A percentile compares a stretch with the other conserved stretches of the same genome.
These are phyloP conservation scores for Corinectria fuckeliana DNA, from an alignment of 2,329 filamentous ascomycete species.

Conservation along the genomic window DNA sequence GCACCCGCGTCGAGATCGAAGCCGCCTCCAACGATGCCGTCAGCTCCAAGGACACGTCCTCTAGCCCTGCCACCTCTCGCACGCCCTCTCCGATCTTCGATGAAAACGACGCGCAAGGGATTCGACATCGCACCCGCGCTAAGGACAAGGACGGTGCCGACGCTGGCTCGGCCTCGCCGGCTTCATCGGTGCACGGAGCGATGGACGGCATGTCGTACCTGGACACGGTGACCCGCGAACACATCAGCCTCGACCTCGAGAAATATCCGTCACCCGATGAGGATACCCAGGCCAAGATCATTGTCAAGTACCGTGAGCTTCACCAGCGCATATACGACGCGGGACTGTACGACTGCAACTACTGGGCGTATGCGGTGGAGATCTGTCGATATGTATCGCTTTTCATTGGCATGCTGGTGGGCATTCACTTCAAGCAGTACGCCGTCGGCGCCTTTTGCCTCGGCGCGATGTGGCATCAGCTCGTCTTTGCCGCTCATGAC, in stretches of 20 bases:
- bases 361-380: slow-evolving; percentile 80
- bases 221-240: slow-evolving; percentile 74
- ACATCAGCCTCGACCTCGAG: slow-evolving; percentile 76
- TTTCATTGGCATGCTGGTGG: slow-evolving; percentile 65
- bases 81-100: slow-evolving; percentile 60
- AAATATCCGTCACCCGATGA: slow-evolving; percentile 82
- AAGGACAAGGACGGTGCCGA: slow-evolving; percentile 28
- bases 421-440: slow-evolving; percentile 71
- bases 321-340: slow-evolving; percentile 74
- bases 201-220: slow-evolving; percentile 68
- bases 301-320: slow-evolving; percentile 81
- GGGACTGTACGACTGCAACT: slow-evolving; percentile 85
- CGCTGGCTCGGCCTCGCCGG: slow-evolving; percentile 64
- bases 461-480: slow-evolving; percentile 90
- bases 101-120: slow-evolving; percentile 27
- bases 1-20: slow-evolving; percentile 50
- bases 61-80: slow-evolving; percentile 61
- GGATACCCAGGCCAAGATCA: slow-evolving; percentile 75
- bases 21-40: slow-evolving; percentile 20
- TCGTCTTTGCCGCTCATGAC: slow-evolving; percentile 93
- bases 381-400: slow-evolving; percentile 71
- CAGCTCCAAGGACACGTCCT: slow-evolving; percentile 29
- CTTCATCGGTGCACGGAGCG: slow-evolving; percentile 59
- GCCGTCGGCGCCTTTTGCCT: slow-evolving; percentile 74
- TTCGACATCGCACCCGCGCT: slow-evolving; percentile 40